phyloP scores from a whole-genome alignment of 345 rosid genomes.

The Camelina neglecta region DNA sequence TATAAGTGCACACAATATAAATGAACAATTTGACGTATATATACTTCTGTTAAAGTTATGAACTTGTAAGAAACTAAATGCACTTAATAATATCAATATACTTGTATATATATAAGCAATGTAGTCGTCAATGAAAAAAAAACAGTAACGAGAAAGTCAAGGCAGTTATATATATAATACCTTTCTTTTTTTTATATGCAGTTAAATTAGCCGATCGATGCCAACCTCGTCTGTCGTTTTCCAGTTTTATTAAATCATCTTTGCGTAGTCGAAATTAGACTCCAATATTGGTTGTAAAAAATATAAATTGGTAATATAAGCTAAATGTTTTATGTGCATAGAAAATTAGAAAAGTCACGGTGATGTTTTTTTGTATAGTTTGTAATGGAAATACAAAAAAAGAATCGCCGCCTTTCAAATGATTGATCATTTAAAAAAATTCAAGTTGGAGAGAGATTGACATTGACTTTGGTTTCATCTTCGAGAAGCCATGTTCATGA shows the following conservation, averaged over 20 bases:
- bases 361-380: slow-evolving; percentile 20
- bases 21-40: neutral
- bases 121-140: neutral
- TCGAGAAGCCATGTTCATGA: slow-evolving; percentile 37
- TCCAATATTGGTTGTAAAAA: neutral
- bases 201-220: neutral
- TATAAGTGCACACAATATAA: neutral
- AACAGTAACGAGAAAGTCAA: neutral
- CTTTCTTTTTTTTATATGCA: neutral
- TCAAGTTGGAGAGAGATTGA: slow-evolving; percentile 31
- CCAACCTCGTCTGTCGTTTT: slow-evolving; percentile 25
- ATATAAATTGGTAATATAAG: neutral
- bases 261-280: slow-evolving; percentile 15
- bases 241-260: neutral
- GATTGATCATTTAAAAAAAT: slow-evolving; percentile 15
- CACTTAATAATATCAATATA: neutral
- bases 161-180: neutral
- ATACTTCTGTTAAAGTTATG: neutral
- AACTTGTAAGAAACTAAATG: neutral
- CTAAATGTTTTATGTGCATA: neutral
- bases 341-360: slow-evolving; percentile 21
- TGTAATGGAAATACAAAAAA: slow-evolving; percentile 23
- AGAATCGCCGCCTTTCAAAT: slow-evolving; percentile 40
- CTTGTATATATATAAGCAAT: neutral
- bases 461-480: slow-evolving; percentile 43